These are phyloP conservation scores for Pigoraptor vietnamica DNA, from an alignment of 78 protist species.

Conservation along the genomic window DNA sequence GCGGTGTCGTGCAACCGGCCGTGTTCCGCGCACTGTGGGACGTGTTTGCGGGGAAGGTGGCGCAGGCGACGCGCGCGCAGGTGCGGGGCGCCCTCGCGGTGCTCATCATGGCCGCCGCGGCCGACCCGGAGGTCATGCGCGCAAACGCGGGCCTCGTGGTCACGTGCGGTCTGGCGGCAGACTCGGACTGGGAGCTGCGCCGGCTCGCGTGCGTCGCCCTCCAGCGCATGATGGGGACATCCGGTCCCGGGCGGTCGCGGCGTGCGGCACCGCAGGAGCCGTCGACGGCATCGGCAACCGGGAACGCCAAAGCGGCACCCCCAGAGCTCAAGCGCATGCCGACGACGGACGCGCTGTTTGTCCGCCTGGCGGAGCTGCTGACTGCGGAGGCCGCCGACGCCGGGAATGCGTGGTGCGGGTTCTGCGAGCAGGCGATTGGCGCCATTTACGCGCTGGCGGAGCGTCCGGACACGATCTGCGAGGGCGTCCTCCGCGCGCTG, in stretches of 20 bases:
- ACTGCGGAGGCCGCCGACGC: neutral
- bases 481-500: neutral
- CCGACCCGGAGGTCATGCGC: neutral
- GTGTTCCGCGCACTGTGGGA: conserved; percentile 58
- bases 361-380: neutral
- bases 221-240: neutral
- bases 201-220: neutral
- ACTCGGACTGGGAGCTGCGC: neutral
- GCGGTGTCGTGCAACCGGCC: neutral
- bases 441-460: conserved; percentile 39
- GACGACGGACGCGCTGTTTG: conserved; percentile 25
- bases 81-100: neutral
- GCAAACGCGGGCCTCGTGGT: neutral
- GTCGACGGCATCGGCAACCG: neutral
- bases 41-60: conserved; percentile 15
- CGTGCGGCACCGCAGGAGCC: neutral
- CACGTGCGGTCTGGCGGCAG: neutral
- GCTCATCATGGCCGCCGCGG: neutral
- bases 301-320: neutral
- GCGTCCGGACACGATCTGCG: conserved; percentile 35
- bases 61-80: neutral
- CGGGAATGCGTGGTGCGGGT: conserved; percentile 23
- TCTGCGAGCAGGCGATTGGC: conserved; percentile 53
- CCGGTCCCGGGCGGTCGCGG: neutral
- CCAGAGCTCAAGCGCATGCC: neutral